phyloP scores from a whole-genome alignment of 495 filamentous ascomycete species.

The Bryoglossum gracile region DNA sequence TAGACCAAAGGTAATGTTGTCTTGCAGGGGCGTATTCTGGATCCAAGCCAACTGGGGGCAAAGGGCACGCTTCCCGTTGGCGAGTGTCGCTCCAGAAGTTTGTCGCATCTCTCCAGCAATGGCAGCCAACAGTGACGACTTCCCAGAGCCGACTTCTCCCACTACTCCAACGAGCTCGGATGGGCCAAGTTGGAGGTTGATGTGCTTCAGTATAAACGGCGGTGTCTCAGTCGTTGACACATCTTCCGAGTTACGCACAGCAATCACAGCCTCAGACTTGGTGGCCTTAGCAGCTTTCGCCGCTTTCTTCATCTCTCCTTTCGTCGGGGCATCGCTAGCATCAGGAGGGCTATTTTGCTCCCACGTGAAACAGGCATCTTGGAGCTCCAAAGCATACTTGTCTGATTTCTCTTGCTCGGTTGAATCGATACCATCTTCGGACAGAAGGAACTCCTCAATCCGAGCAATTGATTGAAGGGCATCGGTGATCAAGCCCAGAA shows the following conservation, averaged over 20 bases:
- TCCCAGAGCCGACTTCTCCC: slow-evolving; percentile 82
- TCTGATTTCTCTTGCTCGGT: neutral
- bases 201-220: slow-evolving; percentile 67
- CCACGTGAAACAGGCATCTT: slow-evolving; percentile 80
- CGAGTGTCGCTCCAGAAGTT: slow-evolving; percentile 59
- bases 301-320: slow-evolving; percentile 26
- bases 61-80: slow-evolving; percentile 72
- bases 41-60: slow-evolving; percentile 97
- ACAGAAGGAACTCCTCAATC: slow-evolving; percentile 73
- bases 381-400: slow-evolving; percentile 43
- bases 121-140: slow-evolving; percentile 81
- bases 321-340: slow-evolving; percentile 39
- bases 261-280: slow-evolving; percentile 3
- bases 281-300: slow-evolving; percentile 26
- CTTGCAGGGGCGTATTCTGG: slow-evolving; percentile 72
- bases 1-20: slow-evolving; percentile 87
- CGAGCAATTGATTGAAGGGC: slow-evolving; percentile 72
- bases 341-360: slow-evolving; percentile 63
- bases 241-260: neutral
- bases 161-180: slow-evolving; percentile 84
- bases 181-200: slow-evolving; percentile 63
- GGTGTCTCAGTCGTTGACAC: slow-evolving; percentile 4
- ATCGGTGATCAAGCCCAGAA: slow-evolving; percentile 79
- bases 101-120: slow-evolving; percentile 92
- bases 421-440: slow-evolving; percentile 53